Percentiles rank a stretch among this genome's conserved stretches.
These are phyloP conservation scores for Leishmania amazonensis DNA, from an alignment of 208 protist species.

Conservation along the genomic window DNA sequence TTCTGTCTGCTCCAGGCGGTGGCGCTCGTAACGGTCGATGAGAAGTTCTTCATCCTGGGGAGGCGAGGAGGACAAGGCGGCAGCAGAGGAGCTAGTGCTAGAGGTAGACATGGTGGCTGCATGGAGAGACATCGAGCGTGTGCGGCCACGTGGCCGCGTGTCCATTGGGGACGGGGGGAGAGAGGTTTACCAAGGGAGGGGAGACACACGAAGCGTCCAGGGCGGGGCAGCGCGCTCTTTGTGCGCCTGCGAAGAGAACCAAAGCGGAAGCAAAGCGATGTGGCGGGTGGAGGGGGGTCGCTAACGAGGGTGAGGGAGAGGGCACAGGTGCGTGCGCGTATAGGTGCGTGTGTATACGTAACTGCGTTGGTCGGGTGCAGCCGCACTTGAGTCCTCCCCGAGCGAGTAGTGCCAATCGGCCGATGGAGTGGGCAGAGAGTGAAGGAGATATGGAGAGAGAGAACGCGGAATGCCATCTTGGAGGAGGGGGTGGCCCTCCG, in stretches of 20 bases:
- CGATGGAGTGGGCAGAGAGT: not conserved
- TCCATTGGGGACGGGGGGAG: not conserved
- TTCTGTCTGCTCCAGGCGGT: conserved; percentile 15
- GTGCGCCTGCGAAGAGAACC: not conserved
- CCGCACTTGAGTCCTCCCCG: not conserved
- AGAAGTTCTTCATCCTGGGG: conserved; percentile 14
- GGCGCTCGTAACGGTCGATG: conserved; percentile 17
- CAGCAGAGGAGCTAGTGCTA: not conserved
- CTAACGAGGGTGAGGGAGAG: not conserved
- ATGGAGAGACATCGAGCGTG: not conserved
- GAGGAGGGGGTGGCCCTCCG: not conserved
- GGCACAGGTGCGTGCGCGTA: not conserved
- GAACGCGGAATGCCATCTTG: not conserved
- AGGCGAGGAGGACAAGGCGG: conserved; percentile 4
- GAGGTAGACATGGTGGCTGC: conserved; percentile 4
- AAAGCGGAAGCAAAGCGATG: not conserved
- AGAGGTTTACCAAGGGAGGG: not conserved
- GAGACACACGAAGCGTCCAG: not conserved
- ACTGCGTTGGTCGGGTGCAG: too few relatives aligned
- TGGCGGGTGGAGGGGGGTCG: not conserved
- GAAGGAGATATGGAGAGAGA: not conserved
- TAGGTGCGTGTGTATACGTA: not conserved
- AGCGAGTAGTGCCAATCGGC: not conserved
- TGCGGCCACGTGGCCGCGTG: not conserved
- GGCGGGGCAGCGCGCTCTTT: too few relatives aligned